These are phyloP conservation scores for Cadophora sp. DNA, from an alignment of 2,329 filamentous ascomycete species.

Conservation along the genomic window DNA sequence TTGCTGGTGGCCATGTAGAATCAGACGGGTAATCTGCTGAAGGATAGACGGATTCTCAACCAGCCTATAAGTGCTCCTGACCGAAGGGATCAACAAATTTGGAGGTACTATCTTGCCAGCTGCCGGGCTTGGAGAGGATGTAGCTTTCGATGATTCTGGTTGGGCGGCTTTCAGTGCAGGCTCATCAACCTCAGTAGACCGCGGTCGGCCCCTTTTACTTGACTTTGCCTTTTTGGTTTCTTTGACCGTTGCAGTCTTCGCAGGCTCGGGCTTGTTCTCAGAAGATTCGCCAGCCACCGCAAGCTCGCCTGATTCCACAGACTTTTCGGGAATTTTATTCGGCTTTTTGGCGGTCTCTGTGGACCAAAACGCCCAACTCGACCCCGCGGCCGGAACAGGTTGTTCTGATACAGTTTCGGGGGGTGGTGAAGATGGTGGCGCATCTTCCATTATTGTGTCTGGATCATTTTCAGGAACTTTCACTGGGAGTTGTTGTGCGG, in stretches of 20 bases:
- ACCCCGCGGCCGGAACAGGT: slow-evolving; percentile 53
- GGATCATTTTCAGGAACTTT: slow-evolving; percentile 27
- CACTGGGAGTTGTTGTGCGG: slow-evolving; percentile 38
- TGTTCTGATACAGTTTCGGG: slow-evolving; percentile 3
- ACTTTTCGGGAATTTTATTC: slow-evolving; percentile 17
- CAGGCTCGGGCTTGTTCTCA: slow-evolving; percentile 54
- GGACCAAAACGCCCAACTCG: slow-evolving; percentile 86
- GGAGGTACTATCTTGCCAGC: slow-evolving; percentile 49
- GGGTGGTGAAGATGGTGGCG: slow-evolving; percentile 15
- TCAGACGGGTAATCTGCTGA: slow-evolving; percentile 66
- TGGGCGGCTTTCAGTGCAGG: slow-evolving; percentile 26
- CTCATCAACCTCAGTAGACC: slow-evolving; percentile 38
- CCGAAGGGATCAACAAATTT: slow-evolving; percentile 74
- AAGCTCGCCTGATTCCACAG: slow-evolving; percentile 50
- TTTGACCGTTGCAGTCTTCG: slow-evolving; percentile 32
- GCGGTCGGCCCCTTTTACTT: slow-evolving; percentile 37
- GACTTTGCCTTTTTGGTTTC: slow-evolving; percentile 36
- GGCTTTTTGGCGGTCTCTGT: slow-evolving; percentile 46
- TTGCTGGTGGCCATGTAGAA: slow-evolving; percentile 62
- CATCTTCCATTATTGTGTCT: slow-evolving; percentile 39
- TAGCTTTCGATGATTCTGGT: slow-evolving; percentile 31
- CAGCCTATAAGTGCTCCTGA: slow-evolving; percentile 70
- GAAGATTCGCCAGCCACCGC: slow-evolving; percentile 65
- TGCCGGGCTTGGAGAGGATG: slow-evolving; percentile 33
- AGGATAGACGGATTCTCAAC: slow-evolving; percentile 73